Conservation (phyloP, 345 rosid species). For the Rhodomyrtus tomentosa region DNA sequence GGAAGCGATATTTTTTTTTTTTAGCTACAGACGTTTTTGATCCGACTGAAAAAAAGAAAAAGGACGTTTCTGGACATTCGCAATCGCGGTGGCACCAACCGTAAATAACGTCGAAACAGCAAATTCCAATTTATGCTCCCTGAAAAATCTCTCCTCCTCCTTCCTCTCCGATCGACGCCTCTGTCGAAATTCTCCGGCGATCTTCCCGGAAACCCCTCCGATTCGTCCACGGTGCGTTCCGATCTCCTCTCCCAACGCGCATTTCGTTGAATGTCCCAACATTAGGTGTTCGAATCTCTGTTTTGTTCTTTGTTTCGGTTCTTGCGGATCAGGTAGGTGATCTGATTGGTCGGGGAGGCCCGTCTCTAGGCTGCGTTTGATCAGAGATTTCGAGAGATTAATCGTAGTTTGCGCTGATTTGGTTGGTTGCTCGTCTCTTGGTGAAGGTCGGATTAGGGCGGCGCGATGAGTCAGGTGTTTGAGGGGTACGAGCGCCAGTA, state of each 20-base stretch:
- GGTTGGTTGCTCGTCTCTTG: background rate
- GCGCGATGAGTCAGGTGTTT: conserved; percentile 23
- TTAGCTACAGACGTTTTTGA: too few relatives aligned
- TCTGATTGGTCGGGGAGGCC: background rate
- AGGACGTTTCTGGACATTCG: background rate
- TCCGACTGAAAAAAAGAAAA: too few relatives aligned
- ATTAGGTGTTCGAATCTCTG: background rate
- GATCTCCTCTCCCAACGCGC: background rate
- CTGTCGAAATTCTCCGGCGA: background rate
- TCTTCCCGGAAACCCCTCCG: background rate
- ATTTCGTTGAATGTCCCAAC: background rate
- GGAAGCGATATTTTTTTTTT: too few relatives aligned
- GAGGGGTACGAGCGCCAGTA: conserved; percentile 14
- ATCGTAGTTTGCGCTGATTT: background rate
- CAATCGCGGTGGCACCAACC: background rate
- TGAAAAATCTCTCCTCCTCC: background rate
- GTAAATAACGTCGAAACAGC: background rate
- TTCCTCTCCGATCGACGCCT: background rate
- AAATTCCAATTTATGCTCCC: background rate
- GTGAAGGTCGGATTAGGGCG: background rate
- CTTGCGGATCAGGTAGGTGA: background rate
- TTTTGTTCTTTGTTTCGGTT: background rate
- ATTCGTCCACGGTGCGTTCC: background rate
- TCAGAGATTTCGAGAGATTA: background rate
- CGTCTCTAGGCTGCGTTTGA: background rate